Percentiles rank a stretch among this genome's conserved stretches.
phyloP scores from a whole-genome alignment of 441 rosid genomes.

The Viola pubescens region DNA sequence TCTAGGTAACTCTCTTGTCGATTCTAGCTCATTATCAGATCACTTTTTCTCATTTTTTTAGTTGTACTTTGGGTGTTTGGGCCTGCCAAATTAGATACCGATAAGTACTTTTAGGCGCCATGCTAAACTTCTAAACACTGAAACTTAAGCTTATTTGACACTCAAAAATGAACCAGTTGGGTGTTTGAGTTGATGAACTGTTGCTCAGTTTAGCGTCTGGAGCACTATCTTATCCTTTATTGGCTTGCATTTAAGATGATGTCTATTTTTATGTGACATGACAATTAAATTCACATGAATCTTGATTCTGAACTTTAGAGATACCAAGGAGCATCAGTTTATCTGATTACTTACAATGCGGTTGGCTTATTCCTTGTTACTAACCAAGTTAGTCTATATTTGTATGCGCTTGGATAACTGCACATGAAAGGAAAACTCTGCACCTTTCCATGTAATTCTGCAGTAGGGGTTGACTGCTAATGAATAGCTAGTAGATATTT shows the following conservation, averaged over 20 bases:
- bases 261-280: neutral
- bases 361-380: neutral
- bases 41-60: neutral
- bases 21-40: neutral
- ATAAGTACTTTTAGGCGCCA: neutral
- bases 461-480: no score
- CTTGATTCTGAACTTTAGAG: neutral
- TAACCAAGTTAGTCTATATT: neutral
- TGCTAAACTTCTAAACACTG: neutral
- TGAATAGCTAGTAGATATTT: no score
- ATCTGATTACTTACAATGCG: neutral
- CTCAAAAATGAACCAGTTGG: neutral
- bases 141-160: neutral
- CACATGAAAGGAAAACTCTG: neutral
- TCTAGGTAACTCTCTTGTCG: conserved; percentile 34
- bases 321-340: neutral
- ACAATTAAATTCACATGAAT: neutral
- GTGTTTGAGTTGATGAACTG: neutral
- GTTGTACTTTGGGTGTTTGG: neutral
- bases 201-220: neutral
- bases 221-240: no score
- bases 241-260: neutral
- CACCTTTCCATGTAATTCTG: no score
- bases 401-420: neutral
- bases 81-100: neutral